Conservation (phyloP, 306 rosid species). For the Inga oerstediana region DNA sequence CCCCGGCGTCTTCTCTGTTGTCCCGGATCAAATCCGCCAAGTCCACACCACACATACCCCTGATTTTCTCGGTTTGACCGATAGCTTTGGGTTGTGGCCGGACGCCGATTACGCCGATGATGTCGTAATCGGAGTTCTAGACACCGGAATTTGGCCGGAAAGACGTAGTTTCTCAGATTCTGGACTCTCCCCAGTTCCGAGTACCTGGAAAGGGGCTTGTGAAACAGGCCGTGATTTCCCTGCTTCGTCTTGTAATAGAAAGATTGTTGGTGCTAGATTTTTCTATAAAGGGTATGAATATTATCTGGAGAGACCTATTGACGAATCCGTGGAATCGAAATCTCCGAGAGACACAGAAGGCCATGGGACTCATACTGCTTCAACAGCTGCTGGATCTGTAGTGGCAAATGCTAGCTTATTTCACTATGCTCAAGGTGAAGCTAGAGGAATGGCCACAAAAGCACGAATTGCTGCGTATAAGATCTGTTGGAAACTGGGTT, state of each 20-base stretch:
- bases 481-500: conserved; percentile 77
- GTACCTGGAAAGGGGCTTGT: conserved; percentile 68
- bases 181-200: conserved; percentile 47
- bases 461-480: conserved; percentile 88
- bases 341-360: conserved; percentile 80
- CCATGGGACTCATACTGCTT: conserved; percentile 85
- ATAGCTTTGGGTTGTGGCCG: conserved; percentile 63
- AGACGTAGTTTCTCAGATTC: conserved; percentile 57
- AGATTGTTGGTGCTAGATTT: conserved; percentile 73
- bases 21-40: conserved; percentile 67
- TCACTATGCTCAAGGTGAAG: conserved; percentile 68
- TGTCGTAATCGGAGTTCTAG: conserved; percentile 69
- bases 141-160: conserved; percentile 94
- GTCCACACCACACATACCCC: conserved; percentile 84
- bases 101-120: conserved; percentile 61
- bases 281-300: conserved; percentile 68
- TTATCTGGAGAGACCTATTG: conserved; percentile 46
- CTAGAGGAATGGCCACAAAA: conserved; percentile 86
- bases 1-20: conserved; percentile 56
- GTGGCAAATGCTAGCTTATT: conserved; percentile 70
- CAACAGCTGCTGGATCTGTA: conserved; percentile 71
- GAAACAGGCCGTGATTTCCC: conserved; percentile 48
- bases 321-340: conserved; percentile 53
- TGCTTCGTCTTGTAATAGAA: conserved; percentile 59
- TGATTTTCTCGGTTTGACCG: conserved; percentile 64